These are phyloP conservation scores for Penicillium olsonii DNA, from an alignment of 2,329 filamentous ascomycete species.

Conservation along the genomic window DNA sequence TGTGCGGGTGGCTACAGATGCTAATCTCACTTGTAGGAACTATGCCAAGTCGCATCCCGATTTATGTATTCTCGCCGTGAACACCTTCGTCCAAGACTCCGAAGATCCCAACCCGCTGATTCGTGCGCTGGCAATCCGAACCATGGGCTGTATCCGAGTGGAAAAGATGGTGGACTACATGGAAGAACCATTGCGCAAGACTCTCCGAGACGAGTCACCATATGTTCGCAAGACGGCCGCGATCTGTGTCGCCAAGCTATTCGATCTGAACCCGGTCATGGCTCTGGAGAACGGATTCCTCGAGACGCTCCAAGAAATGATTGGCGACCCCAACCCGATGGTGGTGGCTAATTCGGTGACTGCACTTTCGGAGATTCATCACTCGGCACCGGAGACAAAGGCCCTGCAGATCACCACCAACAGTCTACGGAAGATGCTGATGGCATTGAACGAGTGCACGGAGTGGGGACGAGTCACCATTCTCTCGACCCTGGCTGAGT, in stretches of 20 bases:
- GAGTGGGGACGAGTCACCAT: conserved; percentile 98
- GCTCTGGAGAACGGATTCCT: conserved; percentile 97
- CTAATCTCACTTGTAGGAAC: conserved; percentile 65
- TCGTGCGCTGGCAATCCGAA: conserved; percentile 89
- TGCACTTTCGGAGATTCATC: conserved; percentile 85
- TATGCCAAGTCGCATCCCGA: conserved; percentile 99
- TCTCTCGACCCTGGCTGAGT: conserved; percentile 83
- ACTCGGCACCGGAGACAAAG: conserved; percentile 85
- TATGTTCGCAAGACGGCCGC: conserved; percentile 98
- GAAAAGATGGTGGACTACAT: conserved; percentile 99
- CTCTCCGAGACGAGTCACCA: conserved; percentile 91
- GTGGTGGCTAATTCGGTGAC: conserved; percentile 97
- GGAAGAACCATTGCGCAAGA: conserved; percentile 96
- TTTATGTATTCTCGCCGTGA: conserved; percentile 96
- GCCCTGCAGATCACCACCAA: conserved; percentile 80
- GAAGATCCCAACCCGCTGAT: conserved; percentile 98
- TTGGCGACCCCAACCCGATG: conserved; percentile 98
- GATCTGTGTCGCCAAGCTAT: conserved; percentile 96
- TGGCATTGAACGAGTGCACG: conserved; percentile 96
- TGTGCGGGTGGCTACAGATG: conserved; percentile 1
- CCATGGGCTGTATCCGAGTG: conserved; percentile 97
- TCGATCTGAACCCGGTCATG: conserved; percentile 88
- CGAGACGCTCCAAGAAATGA: conserved; percentile 89
- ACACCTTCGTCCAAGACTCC: conserved; percentile 98
- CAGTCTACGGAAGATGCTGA: conserved; percentile 89